Conservation (phyloP, 257 asterid species). For the Solanum bulbocastanum region DNA sequence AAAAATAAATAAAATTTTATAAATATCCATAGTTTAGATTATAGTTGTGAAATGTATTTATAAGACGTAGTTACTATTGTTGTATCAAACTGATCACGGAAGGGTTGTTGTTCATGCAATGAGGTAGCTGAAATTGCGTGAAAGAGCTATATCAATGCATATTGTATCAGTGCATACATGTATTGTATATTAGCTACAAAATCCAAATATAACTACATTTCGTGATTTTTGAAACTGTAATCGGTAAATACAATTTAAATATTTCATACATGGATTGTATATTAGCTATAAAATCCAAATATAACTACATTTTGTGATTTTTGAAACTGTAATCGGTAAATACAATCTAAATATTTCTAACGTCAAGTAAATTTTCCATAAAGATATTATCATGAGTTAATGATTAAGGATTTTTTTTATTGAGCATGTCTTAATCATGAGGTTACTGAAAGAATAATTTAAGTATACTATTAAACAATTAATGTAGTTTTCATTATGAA, state of each 20-base stretch:
- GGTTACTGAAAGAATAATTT: neutral
- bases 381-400: neutral
- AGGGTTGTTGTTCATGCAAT: neutral
- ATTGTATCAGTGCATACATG: neutral
- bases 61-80: no score
- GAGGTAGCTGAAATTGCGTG: neutral
- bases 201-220: neutral
- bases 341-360: neutral
- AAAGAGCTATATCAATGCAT: neutral
- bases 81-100: accelerated
- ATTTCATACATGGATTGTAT: neutral
- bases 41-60: no score
- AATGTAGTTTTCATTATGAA: neutral
- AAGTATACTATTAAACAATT: neutral
- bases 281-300: neutral
- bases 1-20: neutral
- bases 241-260: no score
- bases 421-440: neutral
- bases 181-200: neutral
- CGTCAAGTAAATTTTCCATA: neutral
- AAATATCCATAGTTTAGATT: neutral
- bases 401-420: neutral
- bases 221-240: neutral
- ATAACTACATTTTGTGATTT: neutral
- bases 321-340: neutral